Conservation (phyloP, 2,329 filamentous ascomycete species). For the Trichoderma pleuroti region DNA sequence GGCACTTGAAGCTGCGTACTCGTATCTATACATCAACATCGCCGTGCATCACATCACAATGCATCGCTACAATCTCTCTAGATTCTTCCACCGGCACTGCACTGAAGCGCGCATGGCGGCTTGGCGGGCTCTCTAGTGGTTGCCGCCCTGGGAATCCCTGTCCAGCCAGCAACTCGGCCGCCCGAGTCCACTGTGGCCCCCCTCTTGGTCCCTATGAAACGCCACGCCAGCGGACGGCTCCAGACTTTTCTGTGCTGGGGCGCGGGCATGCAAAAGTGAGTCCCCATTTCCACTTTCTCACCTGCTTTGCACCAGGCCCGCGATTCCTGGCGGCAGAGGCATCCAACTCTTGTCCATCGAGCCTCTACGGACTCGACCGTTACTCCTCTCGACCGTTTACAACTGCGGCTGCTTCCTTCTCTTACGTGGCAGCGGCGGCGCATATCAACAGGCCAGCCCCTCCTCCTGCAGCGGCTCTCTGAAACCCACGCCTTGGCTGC, state of each 20-base stretch:
- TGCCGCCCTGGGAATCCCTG: slow-evolving; percentile 11
- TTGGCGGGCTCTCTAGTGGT: slow-evolving; percentile 9
- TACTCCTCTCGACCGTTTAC: not conserved
- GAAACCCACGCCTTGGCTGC: not conserved
- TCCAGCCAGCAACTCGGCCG: not conserved
- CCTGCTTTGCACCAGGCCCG: slow-evolving; percentile 1
- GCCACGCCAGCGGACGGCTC: slow-evolving; percentile 6
- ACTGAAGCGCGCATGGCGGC: slow-evolving; percentile 7
- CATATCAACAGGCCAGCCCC: not conserved
- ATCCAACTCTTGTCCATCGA: not conserved
- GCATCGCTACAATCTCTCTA: not conserved
- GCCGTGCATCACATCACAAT: not conserved
- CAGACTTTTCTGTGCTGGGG: slow-evolving; percentile 1
- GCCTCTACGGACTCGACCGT: not conserved
- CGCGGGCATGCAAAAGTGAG: not conserved
- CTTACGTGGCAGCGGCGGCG: not conserved
- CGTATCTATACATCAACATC: not conserved
- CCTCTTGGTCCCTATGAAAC: slow-evolving; percentile 4
- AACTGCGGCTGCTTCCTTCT: not conserved
- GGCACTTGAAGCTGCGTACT: not conserved
- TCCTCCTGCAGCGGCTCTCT: not conserved
- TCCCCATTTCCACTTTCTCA: slow-evolving; percentile 2
- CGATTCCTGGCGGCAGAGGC: slow-evolving; percentile 4
- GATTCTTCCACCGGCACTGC: slow-evolving; percentile 10
- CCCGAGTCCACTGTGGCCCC: not conserved